Evolutionary conservation across 2,329 filamentous ascomycete species (phyloP).

Genomic region (Furcasterigmium furcatum): DNA sequence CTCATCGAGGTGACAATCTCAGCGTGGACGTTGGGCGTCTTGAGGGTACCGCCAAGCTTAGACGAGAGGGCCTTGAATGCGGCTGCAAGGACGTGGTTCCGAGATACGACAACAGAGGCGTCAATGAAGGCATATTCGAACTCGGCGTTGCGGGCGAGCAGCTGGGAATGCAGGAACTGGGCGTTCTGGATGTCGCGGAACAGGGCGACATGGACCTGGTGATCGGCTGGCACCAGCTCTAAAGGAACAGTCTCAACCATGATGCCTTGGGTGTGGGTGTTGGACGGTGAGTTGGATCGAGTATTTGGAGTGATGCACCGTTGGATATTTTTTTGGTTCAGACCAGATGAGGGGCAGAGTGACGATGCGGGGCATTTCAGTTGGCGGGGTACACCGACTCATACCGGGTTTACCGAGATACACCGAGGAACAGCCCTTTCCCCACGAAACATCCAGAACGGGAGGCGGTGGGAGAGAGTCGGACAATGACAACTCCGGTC

Average conservation of each 20-base stretch:
- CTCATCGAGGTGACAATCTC: conserved; percentile 82
- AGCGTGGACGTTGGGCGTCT: conserved; percentile 83
- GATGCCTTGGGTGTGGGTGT: conserved; percentile 11
- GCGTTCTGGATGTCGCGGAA: conserved; percentile 78
- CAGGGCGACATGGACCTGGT: conserved; percentile 70
- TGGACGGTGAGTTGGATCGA: too few relatives aligned
- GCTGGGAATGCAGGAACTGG: conserved; percentile 73
- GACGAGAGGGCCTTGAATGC: conserved; percentile 74
- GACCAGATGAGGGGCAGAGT: conserved; percentile 7
- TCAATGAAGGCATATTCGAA: conserved; percentile 96
- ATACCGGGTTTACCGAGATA: too few relatives aligned
- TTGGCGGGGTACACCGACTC: too few relatives aligned
- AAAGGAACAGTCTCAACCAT: conserved; percentile 68
- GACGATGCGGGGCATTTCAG: too few relatives aligned
- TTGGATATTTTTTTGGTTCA: too few relatives aligned
- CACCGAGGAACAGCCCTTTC: too few relatives aligned
- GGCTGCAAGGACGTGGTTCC: conserved; percentile 70
- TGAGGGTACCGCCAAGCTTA: conserved; percentile 57
- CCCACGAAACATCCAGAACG: too few relatives aligned
- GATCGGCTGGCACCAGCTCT: conserved; percentile 68
- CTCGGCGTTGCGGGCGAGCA: conserved; percentile 76
- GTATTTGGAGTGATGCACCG: too few relatives aligned
- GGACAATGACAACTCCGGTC: too few relatives aligned
- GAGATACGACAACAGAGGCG: conserved; percentile 72
- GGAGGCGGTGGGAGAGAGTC: too few relatives aligned